Base-by-base conservation (phyloP, 1,284 basidiomycete species). In the Erythrobasidium hasegawianum region DNA sequence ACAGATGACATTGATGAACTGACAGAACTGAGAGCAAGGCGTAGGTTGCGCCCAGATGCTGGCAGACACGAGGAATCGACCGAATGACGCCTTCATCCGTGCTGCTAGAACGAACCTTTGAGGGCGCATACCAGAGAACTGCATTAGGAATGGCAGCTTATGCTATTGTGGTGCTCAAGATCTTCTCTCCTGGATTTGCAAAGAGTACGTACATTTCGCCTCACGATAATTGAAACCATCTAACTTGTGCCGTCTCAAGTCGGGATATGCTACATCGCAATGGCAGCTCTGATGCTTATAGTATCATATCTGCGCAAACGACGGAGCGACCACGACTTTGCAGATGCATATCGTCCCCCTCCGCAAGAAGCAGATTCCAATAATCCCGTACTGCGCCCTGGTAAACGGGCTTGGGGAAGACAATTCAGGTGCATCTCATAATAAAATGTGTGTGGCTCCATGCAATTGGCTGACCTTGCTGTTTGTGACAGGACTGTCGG, bases 111-210 rank as follows among this genome's bases (percentile, higher is more conserved):
- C 50, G 49, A 26, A 68, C 58, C 2, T 64, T 59, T 38, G 57
- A 64, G 22, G 67, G 89, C 22, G 89, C 88, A 24, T 91, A 90
- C 74, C 81, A 81, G 33, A 83, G 89, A 27, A 87, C 85, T 0
- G 88, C 88, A 0, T 80, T 92, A 9, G 84, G 84, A 18, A 84
- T 85, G 71, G 80, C 91, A 1, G 86, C 87, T 0, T 90, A 88
- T 73, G 82, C 87, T 4, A 76, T 89, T 64, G 83, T 87, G 0
- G 83, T 90, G 62, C 79, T 91, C 2, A 84, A 87, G 57, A 81
- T 92, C 16, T 92, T 91, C 72, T 86, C 89, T 73, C 74, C 74
- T 40, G 78, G 83, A 16, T 90, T 89, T 76, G 85, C 85, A 74
- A 79, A 80, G 72, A 87, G 88, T 87, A 72, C 26, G 70, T 68